Evolutionary conservation across 768 basidiomycete species (phyloP), one percentile per base, ranked within the genome.

Genomic region (Serendipita vermifera): DNA sequence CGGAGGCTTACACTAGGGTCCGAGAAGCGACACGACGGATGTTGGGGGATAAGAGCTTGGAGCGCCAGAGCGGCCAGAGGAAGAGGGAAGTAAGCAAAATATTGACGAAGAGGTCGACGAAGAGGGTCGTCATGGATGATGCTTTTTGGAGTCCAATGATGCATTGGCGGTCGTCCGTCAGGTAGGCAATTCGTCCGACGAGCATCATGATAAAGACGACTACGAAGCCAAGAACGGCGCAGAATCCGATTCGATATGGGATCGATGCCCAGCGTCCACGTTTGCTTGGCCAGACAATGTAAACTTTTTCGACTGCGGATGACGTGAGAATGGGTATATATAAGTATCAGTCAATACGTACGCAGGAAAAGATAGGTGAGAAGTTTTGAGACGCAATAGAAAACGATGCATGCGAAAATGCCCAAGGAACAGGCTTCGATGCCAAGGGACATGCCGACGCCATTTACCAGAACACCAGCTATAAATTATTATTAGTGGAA

Each of bases 311-410:
- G 24, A 51, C 46, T 51, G 17, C 29, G 20, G 24, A 14, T 38
- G 33, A 32, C 5, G 33, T 15, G 32, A 33, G 57, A 20, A 64
- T 60, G 3, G 63, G 60, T 5, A 66, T n/a, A n/a, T n/a, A n/a
- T n/a, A n/a, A n/a, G n/a, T 74, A 70, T 17, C 74, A 72, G 36
- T 72, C 71, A 60, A 75, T 73, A 53, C 55, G 40, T 54, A 66
- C 70, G 67, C 26, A 77, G 68, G 60, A 77, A 77, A 5, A 70
- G 63, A 59, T 77, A 79, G 5, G 76, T 72, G 38, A 77, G 68
- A 5, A 77, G 56, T 58, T 63, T 63, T 20, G 61, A 60, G 36
- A 43, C 14, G 27, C 56, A 48, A 41, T 65, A 65, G 35, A 63
- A 66, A 2, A 63, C 57, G 48, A 77, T 70, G 62, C 75, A 77